These are phyloP conservation scores for slime mould (Dictyostelium discoideum) DNA, from an alignment of 78 protist genomes.

Conservation along the genomic window dicty_2.7 NC_007088.5:5660001-5660500, in stretches of 20 bases:
- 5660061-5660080: background rate
- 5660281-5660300: background rate
- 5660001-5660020: background rate
- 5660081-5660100: background rate
- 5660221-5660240: background rate
- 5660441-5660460: background rate
- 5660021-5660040: background rate
- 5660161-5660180: background rate
- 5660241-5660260: background rate
- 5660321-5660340: constrained; percentile 11
- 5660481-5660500: background rate
- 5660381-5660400: background rate
- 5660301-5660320: background rate
- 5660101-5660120: background rate
- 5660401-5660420: background rate
- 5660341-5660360: background rate
- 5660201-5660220: background rate
- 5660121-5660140: background rate
- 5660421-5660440: background rate
- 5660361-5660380: background rate
- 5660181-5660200: background rate
- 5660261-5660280: background rate
- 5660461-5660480: too few relatives aligned
- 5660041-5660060: background rate
- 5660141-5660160: background rate